Percentiles rank a stretch among this genome's conserved stretches.
Conservation (phyloP, 371 early-diverging fungal species). For the Dinochytrium kinnereticum region DNA sequence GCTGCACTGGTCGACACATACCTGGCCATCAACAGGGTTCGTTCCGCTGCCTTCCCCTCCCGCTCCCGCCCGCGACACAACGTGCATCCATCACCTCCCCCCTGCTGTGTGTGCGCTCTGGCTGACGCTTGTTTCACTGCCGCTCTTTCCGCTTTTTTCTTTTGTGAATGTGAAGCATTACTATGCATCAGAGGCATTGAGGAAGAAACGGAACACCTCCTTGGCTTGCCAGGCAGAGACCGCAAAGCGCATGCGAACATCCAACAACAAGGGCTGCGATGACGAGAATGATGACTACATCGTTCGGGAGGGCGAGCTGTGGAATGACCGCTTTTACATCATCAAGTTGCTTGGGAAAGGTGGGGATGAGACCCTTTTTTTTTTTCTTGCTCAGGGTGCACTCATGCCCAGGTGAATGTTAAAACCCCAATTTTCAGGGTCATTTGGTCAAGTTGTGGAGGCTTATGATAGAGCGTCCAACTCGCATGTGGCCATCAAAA, state of each 20-base stretch:
- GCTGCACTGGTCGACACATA: slow-evolving; percentile 7
- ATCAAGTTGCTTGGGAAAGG: slow-evolving; percentile 38
- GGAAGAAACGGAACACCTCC: neutral
- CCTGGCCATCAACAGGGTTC: slow-evolving; percentile 13
- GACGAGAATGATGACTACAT: slow-evolving; percentile 47
- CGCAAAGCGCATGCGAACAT: neutral
- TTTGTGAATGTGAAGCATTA: too few species aligned
- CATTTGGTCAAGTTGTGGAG: slow-evolving; percentile 62
- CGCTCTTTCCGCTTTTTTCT: too few species aligned
- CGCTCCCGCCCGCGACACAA: too few species aligned
- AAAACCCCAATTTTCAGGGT: slow-evolving; percentile 48
- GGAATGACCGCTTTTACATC: slow-evolving; percentile 31
- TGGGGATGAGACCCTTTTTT: too few species aligned
- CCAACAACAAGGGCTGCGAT: slow-evolving; percentile 38
- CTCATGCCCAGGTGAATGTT: too few species aligned
- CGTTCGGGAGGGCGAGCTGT: slow-evolving; percentile 37
- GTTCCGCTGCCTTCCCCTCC: too few species aligned
- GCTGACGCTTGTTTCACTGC: neutral
- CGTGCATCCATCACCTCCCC: too few species aligned
- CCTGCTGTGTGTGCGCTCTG: neutral
- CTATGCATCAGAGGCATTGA: neutral
- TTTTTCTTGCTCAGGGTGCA: too few species aligned
- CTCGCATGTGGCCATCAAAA: slow-evolving; percentile 56
- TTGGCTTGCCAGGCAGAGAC: neutral
- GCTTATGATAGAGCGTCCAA: slow-evolving; percentile 36